Base-by-base conservation (phyloP, 2,329 filamentous ascomycete genomes). In the Aspergillus brunneoviolaceus region DNA sequence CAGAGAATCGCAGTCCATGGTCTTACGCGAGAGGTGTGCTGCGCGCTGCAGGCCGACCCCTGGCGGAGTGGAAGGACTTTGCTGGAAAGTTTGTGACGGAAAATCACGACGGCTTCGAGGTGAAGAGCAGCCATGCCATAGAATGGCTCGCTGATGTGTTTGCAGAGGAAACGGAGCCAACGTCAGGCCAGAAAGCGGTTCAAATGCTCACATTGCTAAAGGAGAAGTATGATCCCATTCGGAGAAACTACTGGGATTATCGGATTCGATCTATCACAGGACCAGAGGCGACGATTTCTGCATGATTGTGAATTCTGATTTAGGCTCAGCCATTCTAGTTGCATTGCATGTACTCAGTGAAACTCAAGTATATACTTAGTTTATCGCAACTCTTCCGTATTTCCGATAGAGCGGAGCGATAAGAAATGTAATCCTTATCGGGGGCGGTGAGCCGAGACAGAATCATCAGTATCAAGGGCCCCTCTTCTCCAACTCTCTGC, bases 1-100 rank as follows among this genome's bases (percentile, higher is more conserved):
- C 95, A 50, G 93, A 98, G 82, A 99, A 98, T 76, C 90, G 92
- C 75, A 94, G 90, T 67, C 85, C 92, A 1, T 99, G 95, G 95
- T 95, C 92, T 75, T 99, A 97, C 76, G 80, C 97, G 14, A 82
- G 87, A 33, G 95, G 91, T 3, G 87, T 92, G 51, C 75, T 96
- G 61, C 82, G 83, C 60, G 90, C 91, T 70, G 87, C 86, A 1
- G 87, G 79, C 7, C 76, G 81, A 42, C 74, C 77, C 4, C 65
- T 84, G 52, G 75, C 69, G 2, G 79, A 80, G 19, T 74, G 86
- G 71, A 82, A 82, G 69, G 76, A 71, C 2, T 85, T 88, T 68
- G 84, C 80, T 19, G 73, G 76, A 61, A 76, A 80, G 64, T 88
- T 86, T 70, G 84, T 83, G 59, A 55, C 81, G 47, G 74, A 79